Conservation (phyloP, 78 protist genomes). For the Creolimax fragrantissima region DNA sequence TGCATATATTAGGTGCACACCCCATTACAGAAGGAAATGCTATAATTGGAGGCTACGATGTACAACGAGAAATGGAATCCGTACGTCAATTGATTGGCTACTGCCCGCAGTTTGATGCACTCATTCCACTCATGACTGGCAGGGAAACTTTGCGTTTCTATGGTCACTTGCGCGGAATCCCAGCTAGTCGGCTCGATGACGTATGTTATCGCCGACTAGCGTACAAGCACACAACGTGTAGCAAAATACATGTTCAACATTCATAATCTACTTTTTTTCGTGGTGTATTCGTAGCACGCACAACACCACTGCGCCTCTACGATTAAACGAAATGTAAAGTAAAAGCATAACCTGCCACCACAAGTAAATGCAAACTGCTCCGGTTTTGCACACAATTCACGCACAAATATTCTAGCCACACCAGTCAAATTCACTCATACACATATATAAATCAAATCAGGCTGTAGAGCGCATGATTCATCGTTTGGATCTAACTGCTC, state of each 20-base stretch:
- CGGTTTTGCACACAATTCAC: neutral
- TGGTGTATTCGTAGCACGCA: neutral
- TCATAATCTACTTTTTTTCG: neutral
- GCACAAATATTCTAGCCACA: too few species aligned
- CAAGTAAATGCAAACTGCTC: neutral
- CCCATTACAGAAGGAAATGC: slow-evolving; percentile 8
- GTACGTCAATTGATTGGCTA: slow-evolving; percentile 53
- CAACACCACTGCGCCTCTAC: too few species aligned
- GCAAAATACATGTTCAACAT: neutral
- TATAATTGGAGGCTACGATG: neutral
- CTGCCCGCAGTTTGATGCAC: slow-evolving; percentile 62
- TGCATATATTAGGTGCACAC: too few species aligned
- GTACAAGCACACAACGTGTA: neutral
- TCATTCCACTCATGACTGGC: slow-evolving; percentile 37
- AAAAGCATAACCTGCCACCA: too few species aligned
- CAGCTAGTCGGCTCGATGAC: neutral
- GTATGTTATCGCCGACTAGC: neutral
- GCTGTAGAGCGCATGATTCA: slow-evolving; percentile 1
- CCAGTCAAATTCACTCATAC: too few species aligned
- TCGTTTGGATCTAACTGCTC: neutral
- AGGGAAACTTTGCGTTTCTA: slow-evolving; percentile 67
- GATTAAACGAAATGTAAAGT: too few species aligned
- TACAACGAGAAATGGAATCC: neutral
- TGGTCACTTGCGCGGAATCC: slow-evolving; percentile 58
- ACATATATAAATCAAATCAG: too few species aligned